phyloP scores from a whole-genome alignment of 441 rosid species.

The Francoa sonchifolia region DNA sequence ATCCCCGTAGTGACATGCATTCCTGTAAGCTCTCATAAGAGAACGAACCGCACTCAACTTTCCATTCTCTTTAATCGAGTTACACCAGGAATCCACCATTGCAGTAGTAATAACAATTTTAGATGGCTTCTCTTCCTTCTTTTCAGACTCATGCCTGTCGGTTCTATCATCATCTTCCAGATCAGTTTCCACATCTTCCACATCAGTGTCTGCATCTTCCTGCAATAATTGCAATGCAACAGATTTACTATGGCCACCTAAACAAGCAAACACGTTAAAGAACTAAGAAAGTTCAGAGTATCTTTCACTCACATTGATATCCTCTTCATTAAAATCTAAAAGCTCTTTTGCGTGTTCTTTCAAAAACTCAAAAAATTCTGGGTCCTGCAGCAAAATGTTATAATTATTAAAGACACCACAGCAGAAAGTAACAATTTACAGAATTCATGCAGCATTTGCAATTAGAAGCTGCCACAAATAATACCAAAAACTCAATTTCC shows the following conservation, averaged over 20 bases:
- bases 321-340: slow-evolving; percentile 63
- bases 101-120: slow-evolving; percentile 44
- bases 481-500: background rate
- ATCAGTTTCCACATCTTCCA: slow-evolving; percentile 23
- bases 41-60: slow-evolving; percentile 60
- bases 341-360: slow-evolving; percentile 65
- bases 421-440: too few relatives aligned
- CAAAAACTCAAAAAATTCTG: slow-evolving; percentile 68
- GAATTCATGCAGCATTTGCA: too few relatives aligned
- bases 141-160: too few relatives aligned
- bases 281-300: too few relatives aligned
- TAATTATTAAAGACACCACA: background rate
- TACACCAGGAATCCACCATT: slow-evolving; percentile 79
- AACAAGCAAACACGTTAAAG: background rate
- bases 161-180: slow-evolving; percentile 16
- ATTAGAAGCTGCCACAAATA: background rate
- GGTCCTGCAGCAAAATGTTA: slow-evolving; percentile 41
- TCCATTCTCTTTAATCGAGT: slow-evolving; percentile 36
- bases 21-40: slow-evolving; percentile 76
- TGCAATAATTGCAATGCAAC: slow-evolving; percentile 22
- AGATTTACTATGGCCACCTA: background rate
- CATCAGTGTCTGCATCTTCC: slow-evolving; percentile 36
- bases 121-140: slow-evolving; percentile 27
- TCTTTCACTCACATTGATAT: slow-evolving; percentile 42
- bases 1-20: slow-evolving; percentile 91